phyloP scores from a whole-genome alignment of 129 eudicot genomes.

The Saposhnikovia divaricata region DNA sequence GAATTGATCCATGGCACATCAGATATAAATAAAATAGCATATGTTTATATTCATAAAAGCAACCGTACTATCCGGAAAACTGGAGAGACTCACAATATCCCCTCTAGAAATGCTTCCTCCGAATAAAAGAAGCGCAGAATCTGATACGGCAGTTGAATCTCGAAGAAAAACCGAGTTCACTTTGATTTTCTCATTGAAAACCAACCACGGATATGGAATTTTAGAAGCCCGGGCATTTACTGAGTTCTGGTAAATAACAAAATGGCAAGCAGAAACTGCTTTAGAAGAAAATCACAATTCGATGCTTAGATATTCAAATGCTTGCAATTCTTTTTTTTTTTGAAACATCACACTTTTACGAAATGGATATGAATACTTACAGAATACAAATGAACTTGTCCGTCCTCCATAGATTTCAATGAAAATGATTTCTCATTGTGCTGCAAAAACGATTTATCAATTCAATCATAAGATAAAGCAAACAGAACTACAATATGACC shows the following conservation, averaged over 20 bases:
- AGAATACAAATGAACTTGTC: slow-evolving; percentile 72
- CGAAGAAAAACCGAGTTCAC: slow-evolving; percentile 85
- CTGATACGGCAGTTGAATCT: slow-evolving; percentile 90
- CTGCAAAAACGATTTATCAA: slow-evolving; percentile 34
- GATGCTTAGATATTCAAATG: slow-evolving; percentile 1
- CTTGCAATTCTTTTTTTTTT: not conserved
- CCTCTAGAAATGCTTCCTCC: slow-evolving; percentile 79
- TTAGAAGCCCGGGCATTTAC: slow-evolving; percentile 74
- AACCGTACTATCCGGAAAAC: not conserved
- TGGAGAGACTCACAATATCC: slow-evolving; percentile 41
- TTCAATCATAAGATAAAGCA: slow-evolving; percentile 1
- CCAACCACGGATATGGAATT: slow-evolving; percentile 91
- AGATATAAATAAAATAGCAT: not conserved
- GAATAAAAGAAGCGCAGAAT: slow-evolving; percentile 76
- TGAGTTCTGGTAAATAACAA: slow-evolving; percentile 52
- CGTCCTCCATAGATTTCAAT: slow-evolving; percentile 95
- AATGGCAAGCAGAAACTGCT: not conserved
- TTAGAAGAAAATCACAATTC: not conserved
- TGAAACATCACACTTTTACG: not conserved
- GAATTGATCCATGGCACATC: not conserved
- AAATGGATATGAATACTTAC: slow-evolving; percentile 33
- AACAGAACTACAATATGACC: slow-evolving; percentile 5
- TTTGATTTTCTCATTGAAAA: slow-evolving; percentile 91
- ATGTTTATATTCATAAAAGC: not conserved
- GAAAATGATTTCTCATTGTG: slow-evolving; percentile 79